Percentiles rank a stretch among this genome's conserved stretches.
phyloP scores from a whole-genome alignment of 2,329 filamentous ascomycete genomes.

The Cytospora leucostoma region DNA sequence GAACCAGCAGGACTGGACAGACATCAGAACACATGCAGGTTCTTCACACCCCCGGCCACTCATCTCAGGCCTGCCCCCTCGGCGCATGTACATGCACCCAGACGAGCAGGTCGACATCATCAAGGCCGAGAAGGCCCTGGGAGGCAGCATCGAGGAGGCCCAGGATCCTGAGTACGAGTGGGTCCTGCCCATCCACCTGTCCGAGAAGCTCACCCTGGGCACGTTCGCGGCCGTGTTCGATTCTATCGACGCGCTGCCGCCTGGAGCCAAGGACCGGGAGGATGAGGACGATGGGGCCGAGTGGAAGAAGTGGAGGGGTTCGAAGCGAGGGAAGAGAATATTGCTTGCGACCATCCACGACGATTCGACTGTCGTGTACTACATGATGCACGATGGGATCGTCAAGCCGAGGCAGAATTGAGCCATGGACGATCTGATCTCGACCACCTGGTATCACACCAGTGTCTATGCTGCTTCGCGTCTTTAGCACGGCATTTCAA shows the following conservation, averaged over 20 bases:
- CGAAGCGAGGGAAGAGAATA: slow-evolving; percentile 63
- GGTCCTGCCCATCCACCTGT: slow-evolving; percentile 72
- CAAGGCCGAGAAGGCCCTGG: slow-evolving; percentile 56
- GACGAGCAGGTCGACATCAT: slow-evolving; percentile 78
- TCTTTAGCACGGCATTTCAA: neutral
- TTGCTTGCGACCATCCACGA: slow-evolving; percentile 75
- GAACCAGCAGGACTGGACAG: slow-evolving; percentile 75
- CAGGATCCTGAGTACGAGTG: slow-evolving; percentile 67
- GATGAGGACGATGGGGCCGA: slow-evolving; percentile 33
- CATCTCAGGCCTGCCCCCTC: slow-evolving; percentile 72
- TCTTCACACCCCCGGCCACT: slow-evolving; percentile 60
- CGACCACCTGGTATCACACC: neutral
- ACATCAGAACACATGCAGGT: slow-evolving; percentile 55
- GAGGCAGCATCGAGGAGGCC: slow-evolving; percentile 47
- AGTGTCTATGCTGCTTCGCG: neutral
- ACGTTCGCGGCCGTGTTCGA: slow-evolving; percentile 72
- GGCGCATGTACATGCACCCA: slow-evolving; percentile 74
- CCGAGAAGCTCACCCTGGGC: slow-evolving; percentile 70
- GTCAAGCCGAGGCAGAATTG: slow-evolving; percentile 84
- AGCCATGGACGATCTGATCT: slow-evolving; percentile 28
- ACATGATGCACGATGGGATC: slow-evolving; percentile 82
- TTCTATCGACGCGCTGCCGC: slow-evolving; percentile 51
- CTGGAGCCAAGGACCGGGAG: slow-evolving; percentile 32
- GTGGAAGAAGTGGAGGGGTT: slow-evolving; percentile 46
- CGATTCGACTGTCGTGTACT: slow-evolving; percentile 83